A percentile compares a stretch with the other conserved stretches of the same genome.
phyloP scores from a whole-genome alignment of 441 rosid genomes.

The Arabidopsis lyrata region DNA sequence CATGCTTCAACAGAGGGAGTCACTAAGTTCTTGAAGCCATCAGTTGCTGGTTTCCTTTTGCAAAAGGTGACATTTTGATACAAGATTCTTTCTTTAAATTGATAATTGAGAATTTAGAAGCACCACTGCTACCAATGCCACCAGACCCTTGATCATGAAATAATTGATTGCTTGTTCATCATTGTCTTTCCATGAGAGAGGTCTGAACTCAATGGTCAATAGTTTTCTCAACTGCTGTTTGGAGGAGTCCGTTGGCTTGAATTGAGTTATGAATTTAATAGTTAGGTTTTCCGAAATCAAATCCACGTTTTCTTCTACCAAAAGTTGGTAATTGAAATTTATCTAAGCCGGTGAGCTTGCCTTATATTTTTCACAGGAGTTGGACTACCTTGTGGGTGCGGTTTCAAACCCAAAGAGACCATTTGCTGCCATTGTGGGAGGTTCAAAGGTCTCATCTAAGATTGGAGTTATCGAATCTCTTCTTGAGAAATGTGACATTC shows the following conservation, averaged over 20 bases:
- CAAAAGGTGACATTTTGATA: constrained; percentile 66
- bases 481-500: constrained; percentile 80
- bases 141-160: constrained; percentile 3
- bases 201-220: constrained; percentile 2
- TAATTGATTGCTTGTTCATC: not conserved
- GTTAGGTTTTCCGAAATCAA: too few relatives aligned
- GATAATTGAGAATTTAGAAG: not conserved
- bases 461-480: constrained; percentile 92
- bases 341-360: too few relatives aligned
- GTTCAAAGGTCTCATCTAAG: constrained; percentile 95
- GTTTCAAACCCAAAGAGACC: constrained; percentile 89
- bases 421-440: constrained; percentile 92
- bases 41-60: constrained; percentile 94
- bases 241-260: not conserved
- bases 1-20: constrained; percentile 98
- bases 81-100: not conserved
- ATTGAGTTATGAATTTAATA: constrained; percentile 15
- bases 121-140: not conserved
- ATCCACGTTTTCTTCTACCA: too few relatives aligned
- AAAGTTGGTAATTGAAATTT: too few relatives aligned
- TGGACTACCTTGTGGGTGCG: constrained; percentile 93
- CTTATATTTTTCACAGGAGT: constrained; percentile 54
- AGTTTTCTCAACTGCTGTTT: not conserved
- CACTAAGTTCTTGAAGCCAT: constrained; percentile 86
- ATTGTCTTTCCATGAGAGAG: not conserved